Conservation (phyloP, 2,329 filamentous ascomycete genomes). For the Botrytis cinerea region DNA sequence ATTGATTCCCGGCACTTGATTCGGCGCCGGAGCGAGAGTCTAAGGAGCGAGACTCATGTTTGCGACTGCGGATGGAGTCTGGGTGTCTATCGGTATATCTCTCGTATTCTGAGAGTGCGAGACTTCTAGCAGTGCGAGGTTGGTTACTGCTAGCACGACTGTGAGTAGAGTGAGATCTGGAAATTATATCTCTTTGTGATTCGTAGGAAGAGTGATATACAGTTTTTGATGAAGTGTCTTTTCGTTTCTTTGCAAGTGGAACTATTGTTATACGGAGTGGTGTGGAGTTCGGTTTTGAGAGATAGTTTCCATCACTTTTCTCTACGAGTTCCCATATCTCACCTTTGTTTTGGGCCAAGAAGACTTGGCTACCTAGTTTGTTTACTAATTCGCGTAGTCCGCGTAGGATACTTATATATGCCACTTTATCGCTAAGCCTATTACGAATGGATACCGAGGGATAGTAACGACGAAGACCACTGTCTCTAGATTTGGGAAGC, state of each 20-base stretch:
- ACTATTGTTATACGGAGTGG: not conserved
- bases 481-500: not conserved
- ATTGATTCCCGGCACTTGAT: not conserved
- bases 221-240: not conserved
- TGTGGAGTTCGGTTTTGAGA: not conserved
- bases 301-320: not conserved
- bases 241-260: not conserved
- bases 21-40: not conserved
- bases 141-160: not conserved
- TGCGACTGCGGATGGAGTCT: not conserved
- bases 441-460: not conserved
- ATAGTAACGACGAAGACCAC: not conserved
- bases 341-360: not conserved
- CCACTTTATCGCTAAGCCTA: not conserved
- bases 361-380: not conserved
- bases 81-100: accelerated
- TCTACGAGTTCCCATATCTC: not conserved
- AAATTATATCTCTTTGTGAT: not conserved
- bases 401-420: not conserved
- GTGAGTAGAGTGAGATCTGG: not conserved
- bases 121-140: not conserved
- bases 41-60: not conserved
- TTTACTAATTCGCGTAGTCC: not conserved
- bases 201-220: not conserved
- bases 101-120: not conserved